phyloP scores from a whole-genome alignment of 129 eudicot genomes.

The Helichrysum umbraculigerum region DNA sequence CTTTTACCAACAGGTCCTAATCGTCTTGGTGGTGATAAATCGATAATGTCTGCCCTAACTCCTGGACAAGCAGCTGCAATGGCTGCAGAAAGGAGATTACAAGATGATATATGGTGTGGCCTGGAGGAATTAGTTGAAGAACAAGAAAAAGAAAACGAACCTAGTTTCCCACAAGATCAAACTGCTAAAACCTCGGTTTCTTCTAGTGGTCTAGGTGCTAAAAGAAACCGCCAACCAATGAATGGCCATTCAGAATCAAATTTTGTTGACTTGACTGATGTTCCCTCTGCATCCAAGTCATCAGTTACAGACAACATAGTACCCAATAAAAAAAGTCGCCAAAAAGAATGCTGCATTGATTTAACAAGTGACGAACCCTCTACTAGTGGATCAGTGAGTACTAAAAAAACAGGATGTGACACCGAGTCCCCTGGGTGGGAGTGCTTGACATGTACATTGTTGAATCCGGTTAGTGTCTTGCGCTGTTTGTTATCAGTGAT shows the following conservation, averaged over 20 bases:
- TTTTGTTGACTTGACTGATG: slow-evolving; percentile 43
- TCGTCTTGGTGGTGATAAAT: slow-evolving; percentile 81
- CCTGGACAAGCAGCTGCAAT: slow-evolving; percentile 96
- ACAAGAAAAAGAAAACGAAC: slow-evolving; percentile 36
- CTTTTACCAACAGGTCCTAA: slow-evolving; percentile 78
- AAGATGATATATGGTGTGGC: slow-evolving; percentile 90
- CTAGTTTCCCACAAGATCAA: slow-evolving; percentile 35
- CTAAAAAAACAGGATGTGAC: slow-evolving; percentile 20
- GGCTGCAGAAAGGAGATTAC: slow-evolving; percentile 98
- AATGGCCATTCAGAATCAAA: slow-evolving; percentile 24
- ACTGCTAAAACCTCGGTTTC: slow-evolving; percentile 34
- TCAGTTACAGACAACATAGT: background rate
- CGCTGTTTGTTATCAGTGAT: background rate
- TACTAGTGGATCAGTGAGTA: slow-evolving; percentile 18
- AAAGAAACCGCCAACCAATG: slow-evolving; percentile 43
- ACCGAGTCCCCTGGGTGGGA: slow-evolving; percentile 52
- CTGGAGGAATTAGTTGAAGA: slow-evolving; percentile 51
- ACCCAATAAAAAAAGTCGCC: slow-evolving; percentile 29
- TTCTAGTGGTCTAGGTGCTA: slow-evolving; percentile 24
- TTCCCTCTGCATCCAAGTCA: slow-evolving; percentile 28
- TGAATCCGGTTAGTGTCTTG: slow-evolving; percentile 61
- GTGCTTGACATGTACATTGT: slow-evolving; percentile 71
- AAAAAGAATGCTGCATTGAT: slow-evolving; percentile 30
- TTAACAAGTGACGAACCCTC: slow-evolving; percentile 32
- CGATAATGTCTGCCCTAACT: slow-evolving; percentile 66